A percentile compares a stretch with the other conserved stretches of the same genome.
These are phyloP conservation scores for Fusarium austroafricanum DNA, from an alignment of 2,329 filamentous ascomycete species.

Conservation along the genomic window DNA sequence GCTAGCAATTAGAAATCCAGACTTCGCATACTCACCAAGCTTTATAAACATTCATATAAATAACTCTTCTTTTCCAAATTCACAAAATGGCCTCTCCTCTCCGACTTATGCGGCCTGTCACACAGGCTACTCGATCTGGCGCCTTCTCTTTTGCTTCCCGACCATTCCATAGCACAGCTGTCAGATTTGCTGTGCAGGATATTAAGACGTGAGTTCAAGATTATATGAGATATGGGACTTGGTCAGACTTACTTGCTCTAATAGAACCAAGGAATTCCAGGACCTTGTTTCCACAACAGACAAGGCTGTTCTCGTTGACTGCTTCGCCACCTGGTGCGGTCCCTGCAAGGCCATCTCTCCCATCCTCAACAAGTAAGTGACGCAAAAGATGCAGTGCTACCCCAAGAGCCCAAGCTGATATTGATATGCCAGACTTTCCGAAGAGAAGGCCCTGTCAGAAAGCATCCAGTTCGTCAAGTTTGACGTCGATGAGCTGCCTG, in stretches of 20 bases:
- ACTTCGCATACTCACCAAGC: conserved; percentile 15
- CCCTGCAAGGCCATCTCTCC: conserved; percentile 94
- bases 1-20: conserved; percentile 35
- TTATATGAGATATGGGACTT: not conserved
- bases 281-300: conserved; percentile 62
- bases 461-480: conserved; percentile 84
- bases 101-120: conserved; percentile 36
- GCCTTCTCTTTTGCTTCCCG: conserved; percentile 26
- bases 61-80: not conserved
- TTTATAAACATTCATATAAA: not conserved
- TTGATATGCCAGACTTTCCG: conserved; percentile 37
- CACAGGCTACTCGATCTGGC: conserved; percentile 35
- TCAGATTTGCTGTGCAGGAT: conserved; percentile 60
- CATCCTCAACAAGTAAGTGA: conserved; percentile 60
- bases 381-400: not conserved
- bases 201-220: conserved; percentile 51
- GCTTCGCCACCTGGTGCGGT: conserved; percentile 78
- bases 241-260: not conserved
- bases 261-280: conserved; percentile 70
- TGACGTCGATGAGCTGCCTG: conserved; percentile 85
- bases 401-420: not conserved
- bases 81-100: conserved; percentile 36
- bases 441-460: conserved; percentile 62
- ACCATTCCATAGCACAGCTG: conserved; percentile 52
- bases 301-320: conserved; percentile 79